Conservation (phyloP, 2,329 filamentous ascomycete species). For the Gnomoniopsis sp. region DNA sequence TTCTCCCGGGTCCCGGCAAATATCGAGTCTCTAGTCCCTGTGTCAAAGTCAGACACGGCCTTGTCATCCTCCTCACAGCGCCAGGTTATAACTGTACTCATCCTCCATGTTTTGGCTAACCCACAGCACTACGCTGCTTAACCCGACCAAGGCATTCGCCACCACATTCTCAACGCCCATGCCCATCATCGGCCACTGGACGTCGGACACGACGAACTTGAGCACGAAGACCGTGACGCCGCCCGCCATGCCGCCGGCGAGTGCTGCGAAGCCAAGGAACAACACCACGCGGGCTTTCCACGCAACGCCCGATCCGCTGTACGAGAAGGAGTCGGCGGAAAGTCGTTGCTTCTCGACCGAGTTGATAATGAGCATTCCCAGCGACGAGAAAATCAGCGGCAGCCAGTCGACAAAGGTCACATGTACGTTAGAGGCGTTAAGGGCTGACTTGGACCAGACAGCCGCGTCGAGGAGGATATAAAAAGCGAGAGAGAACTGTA, state of each 20-base stretch:
- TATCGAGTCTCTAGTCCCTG: not conserved
- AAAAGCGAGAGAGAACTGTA: conserved; percentile 64
- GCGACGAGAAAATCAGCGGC: conserved; percentile 62
- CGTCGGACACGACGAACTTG: conserved; percentile 57
- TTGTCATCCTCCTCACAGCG: conserved; percentile 39
- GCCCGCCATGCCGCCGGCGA: conserved; percentile 66
- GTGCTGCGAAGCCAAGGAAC: conserved; percentile 62
- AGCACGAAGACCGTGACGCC: conserved; percentile 67
- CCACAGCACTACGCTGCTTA: conserved; percentile 64
- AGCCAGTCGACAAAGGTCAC: conserved; percentile 69
- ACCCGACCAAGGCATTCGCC: conserved; percentile 59
- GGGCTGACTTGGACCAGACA: conserved; percentile 60
- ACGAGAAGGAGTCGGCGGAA: conserved; percentile 60
- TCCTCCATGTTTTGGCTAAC: conserved; percentile 71
- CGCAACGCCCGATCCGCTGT: conserved; percentile 60
- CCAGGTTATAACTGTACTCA: conserved; percentile 66
- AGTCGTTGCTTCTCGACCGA: conserved; percentile 65
- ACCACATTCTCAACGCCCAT: conserved; percentile 68
- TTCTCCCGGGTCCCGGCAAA: not conserved
- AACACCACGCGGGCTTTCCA: conserved; percentile 68
- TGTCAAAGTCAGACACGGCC: not conserved
- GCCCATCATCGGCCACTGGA: conserved; percentile 56
- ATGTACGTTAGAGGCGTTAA: conserved; percentile 59
- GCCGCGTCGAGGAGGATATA: conserved; percentile 66
- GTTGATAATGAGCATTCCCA: conserved; percentile 71